These are phyloP conservation scores for Wallacemonas sp. DNA, from an alignment of 208 protist genomes.

Conservation along the genomic window DNA sequence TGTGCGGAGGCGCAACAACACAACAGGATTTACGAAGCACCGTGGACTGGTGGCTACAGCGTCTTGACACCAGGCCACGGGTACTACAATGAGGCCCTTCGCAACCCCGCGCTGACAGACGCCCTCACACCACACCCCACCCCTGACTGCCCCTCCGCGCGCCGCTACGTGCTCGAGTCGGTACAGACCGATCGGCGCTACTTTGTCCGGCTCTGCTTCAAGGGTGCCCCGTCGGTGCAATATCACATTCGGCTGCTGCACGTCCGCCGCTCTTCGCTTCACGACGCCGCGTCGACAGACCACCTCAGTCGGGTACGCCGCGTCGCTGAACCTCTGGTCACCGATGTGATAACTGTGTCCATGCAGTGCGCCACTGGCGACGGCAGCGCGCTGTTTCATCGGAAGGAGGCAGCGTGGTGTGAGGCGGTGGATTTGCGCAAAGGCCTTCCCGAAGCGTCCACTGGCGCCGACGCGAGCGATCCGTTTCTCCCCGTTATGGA, in stretches of 20 bases:
- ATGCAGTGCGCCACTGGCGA: constrained; percentile 7
- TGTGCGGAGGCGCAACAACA: not conserved
- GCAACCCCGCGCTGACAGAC: not conserved
- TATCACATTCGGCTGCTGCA: constrained; percentile 41
- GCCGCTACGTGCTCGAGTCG: constrained; percentile 31
- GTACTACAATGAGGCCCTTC: constrained; percentile 3
- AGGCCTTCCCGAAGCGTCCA: not conserved
- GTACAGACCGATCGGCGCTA: constrained; percentile 20
- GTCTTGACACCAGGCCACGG: not conserved
- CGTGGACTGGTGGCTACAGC: not conserved
- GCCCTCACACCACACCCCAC: not conserved
- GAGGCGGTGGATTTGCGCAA: not conserved
- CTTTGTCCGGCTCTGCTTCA: constrained; percentile 35
- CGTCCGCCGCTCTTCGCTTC: constrained; percentile 8
- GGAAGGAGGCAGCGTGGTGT: constrained; percentile 16
- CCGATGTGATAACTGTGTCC: constrained; percentile 26
- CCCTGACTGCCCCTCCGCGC: constrained; percentile 4
- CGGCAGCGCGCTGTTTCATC: constrained; percentile 7
- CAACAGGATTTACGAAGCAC: not conserved
- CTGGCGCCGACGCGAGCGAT: not conserved
- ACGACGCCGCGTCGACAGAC: not conserved
- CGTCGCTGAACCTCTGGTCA: constrained; percentile 27
- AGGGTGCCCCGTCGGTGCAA: constrained; percentile 34
- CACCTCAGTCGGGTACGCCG: too few species aligned
- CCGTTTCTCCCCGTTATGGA: constrained; percentile 31